Evolutionary conservation across 495 filamentous ascomycete genomes (phyloP).

Genomic region (Ascodesmis nigricans): DNA sequence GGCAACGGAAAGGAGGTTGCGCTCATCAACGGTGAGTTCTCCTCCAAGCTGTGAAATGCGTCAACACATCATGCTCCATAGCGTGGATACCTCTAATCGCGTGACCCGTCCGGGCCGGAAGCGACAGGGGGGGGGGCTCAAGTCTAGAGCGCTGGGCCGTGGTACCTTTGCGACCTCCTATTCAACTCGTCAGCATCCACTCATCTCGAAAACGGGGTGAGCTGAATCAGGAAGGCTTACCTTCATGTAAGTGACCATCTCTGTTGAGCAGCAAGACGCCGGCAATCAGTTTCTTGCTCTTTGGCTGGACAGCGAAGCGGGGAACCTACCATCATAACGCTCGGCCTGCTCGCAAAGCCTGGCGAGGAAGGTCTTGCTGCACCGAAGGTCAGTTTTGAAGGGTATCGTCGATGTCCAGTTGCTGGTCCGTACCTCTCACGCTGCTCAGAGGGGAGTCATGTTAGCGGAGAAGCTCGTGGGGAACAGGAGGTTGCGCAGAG

Average conservation of each 20-base stretch:
- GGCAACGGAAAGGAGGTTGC: slow-evolving; percentile 94
- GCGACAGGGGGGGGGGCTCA: slow-evolving; percentile 11
- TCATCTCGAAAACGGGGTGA: slow-evolving; percentile 6
- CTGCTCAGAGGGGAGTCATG: slow-evolving; percentile 27
- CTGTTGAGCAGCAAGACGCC: too few relatives aligned
- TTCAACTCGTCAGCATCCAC: slow-evolving; percentile 11
- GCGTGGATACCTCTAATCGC: too few relatives aligned
- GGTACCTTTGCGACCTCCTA: slow-evolving; percentile 92
- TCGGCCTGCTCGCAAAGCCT: slow-evolving; percentile 99
- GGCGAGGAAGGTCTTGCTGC: slow-evolving; percentile 99
- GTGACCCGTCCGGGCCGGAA: too few relatives aligned
- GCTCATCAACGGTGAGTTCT: slow-evolving; percentile 92
- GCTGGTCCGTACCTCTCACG: slow-evolving; percentile 55
- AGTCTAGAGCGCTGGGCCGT: too few relatives aligned
- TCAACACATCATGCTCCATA: too few relatives aligned
- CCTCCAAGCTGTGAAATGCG: slow-evolving; percentile 51
- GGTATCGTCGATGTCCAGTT: not conserved
- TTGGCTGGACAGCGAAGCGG: slow-evolving; percentile 1
- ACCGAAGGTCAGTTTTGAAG: slow-evolving; percentile 14
- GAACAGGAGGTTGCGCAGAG: slow-evolving; percentile 4
- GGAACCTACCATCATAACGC: slow-evolving; percentile 81
- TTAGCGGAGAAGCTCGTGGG: slow-evolving; percentile 25
- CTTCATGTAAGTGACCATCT: slow-evolving; percentile 99
- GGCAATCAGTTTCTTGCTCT: too few relatives aligned
- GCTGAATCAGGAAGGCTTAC: slow-evolving; percentile 25